Percentiles rank a stretch among this genome's conserved stretches.
Evolutionary conservation across 23 red algal genomes (phyloP).

Genomic region (Gracilaria caudata): DNA sequence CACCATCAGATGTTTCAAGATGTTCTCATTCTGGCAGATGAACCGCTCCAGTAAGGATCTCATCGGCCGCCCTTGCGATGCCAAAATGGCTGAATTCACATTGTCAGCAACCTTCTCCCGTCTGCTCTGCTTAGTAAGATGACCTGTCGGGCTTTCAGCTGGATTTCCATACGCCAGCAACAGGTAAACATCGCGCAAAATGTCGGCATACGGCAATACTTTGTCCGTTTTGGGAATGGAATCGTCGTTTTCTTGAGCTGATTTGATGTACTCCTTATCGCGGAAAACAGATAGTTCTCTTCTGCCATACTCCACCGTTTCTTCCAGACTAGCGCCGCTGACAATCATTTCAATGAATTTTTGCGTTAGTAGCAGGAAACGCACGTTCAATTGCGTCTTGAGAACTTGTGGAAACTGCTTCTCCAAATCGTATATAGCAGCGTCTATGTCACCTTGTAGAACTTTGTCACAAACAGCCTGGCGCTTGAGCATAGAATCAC

Average conservation of each 20-base stretch:
- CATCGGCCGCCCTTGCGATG: conserved; percentile 68
- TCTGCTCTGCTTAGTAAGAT: conserved; percentile 63
- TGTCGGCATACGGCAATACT: conserved; percentile 39
- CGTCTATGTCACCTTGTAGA: conserved; percentile 69
- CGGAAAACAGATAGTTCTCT: conserved; percentile 42
- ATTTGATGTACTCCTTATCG: conserved; percentile 64
- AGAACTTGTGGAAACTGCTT: conserved; percentile 70
- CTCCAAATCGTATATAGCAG: conserved; percentile 60
- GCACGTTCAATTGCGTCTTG: conserved; percentile 42
- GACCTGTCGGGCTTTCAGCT: conserved; percentile 51
- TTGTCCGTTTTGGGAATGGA: conserved; percentile 11
- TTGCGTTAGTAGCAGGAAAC: conserved; percentile 60
- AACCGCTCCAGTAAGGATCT: conserved; percentile 71
- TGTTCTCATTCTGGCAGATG: conserved; percentile 52
- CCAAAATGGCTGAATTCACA: conserved; percentile 77
- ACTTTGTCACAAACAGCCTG: conserved; percentile 61
- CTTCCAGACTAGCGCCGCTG: conserved; percentile 59
- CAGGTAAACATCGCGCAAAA: conserved; percentile 69
- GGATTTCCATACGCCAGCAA: conserved; percentile 85
- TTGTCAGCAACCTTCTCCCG: conserved; percentile 78
- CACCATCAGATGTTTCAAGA: conserved; percentile 50
- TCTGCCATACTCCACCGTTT: conserved; percentile 73
- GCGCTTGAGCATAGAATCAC: conserved; percentile 49
- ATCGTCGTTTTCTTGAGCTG: conserved; percentile 36
- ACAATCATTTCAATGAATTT: conserved; percentile 75